Evolutionary conservation across 2,329 filamentous ascomycete genomes (phyloP).

Genomic region (Pseudogymnoascus sp.): DNA sequence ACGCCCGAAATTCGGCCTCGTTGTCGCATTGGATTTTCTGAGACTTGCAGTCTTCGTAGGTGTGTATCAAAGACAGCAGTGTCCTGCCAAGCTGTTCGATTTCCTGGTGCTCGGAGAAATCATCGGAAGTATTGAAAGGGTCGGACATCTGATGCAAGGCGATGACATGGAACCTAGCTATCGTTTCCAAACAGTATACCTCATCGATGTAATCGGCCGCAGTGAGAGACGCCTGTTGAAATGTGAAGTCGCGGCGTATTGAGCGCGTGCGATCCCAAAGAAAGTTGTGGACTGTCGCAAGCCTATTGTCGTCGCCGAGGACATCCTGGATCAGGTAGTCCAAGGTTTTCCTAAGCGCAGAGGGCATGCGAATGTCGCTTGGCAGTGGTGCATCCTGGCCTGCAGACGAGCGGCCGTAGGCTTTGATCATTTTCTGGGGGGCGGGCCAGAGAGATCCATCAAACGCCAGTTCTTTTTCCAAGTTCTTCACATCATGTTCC

Average conservation of each 20-base stretch:
- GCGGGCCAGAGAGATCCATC: slow-evolving; percentile 38
- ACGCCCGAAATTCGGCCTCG: slow-evolving; percentile 58
- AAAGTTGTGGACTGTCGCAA: slow-evolving; percentile 51
- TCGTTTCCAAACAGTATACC: slow-evolving; percentile 57
- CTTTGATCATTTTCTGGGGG: slow-evolving; percentile 54
- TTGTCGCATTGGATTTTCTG: slow-evolving; percentile 50
- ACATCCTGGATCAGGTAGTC: slow-evolving; percentile 56
- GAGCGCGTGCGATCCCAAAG: slow-evolving; percentile 61
- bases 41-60: slow-evolving; percentile 57
- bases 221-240: slow-evolving; percentile 51
- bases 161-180: slow-evolving; percentile 58
- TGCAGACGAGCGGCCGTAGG: slow-evolving; percentile 57
- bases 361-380: slow-evolving; percentile 57
- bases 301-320: slow-evolving; percentile 44
- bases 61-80: slow-evolving; percentile 54
- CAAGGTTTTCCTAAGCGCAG: slow-evolving; percentile 49
- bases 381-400: slow-evolving; percentile 60
- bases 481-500: slow-evolving; percentile 48
- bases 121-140: slow-evolving; percentile 46
- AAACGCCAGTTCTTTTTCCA: slow-evolving; percentile 41
- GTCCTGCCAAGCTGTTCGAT: slow-evolving; percentile 59
- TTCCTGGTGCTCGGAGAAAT: slow-evolving; percentile 60
- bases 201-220: slow-evolving; percentile 43
- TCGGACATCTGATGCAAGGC: slow-evolving; percentile 55
- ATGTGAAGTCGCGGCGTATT: slow-evolving; percentile 60